Evolutionary conservation across 2,329 filamentous ascomycete genomes (phyloP).

Genomic region (Capronia coronata): DNA sequence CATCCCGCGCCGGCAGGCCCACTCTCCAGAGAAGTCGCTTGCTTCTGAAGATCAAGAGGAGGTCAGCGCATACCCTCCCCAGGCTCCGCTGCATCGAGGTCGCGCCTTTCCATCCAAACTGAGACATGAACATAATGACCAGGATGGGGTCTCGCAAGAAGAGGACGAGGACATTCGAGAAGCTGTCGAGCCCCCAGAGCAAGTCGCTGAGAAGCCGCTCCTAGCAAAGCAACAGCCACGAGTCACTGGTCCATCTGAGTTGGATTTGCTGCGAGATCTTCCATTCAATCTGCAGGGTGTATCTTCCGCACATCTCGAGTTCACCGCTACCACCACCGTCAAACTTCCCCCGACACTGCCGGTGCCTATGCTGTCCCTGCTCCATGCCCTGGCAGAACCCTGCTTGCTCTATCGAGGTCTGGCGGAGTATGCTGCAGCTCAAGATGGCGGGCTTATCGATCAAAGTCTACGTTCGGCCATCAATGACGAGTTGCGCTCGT

Average conservation of each 20-base stretch:
- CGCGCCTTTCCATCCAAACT: slow-evolving; percentile 5
- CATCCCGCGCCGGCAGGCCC: slow-evolving; percentile 16
- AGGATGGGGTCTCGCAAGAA: slow-evolving; percentile 1
- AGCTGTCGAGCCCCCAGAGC: not conserved
- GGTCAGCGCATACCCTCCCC: slow-evolving; percentile 1
- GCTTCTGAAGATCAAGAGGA: slow-evolving; percentile 13
- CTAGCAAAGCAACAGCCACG: slow-evolving; percentile 10
- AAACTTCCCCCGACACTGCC: slow-evolving; percentile 74
- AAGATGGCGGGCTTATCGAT: slow-evolving; percentile 74
- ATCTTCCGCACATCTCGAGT: slow-evolving; percentile 76
- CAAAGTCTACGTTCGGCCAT: slow-evolving; percentile 89
- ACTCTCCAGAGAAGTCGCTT: slow-evolving; percentile 11
- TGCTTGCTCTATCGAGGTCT: slow-evolving; percentile 83
- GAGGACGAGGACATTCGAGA: not conserved
- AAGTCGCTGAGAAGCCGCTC: not conserved
- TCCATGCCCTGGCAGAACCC: slow-evolving; percentile 86
- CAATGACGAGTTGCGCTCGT: slow-evolving; percentile 75
- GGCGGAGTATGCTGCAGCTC: slow-evolving; percentile 72
- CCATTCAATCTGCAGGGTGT: slow-evolving; percentile 91
- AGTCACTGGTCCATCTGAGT: slow-evolving; percentile 51
- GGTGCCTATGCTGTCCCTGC: slow-evolving; percentile 73
- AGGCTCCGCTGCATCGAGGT: not conserved
- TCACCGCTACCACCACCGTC: slow-evolving; percentile 61
- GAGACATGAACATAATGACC: slow-evolving; percentile 3
- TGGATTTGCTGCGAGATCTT: slow-evolving; percentile 66